Conservation (phyloP, 192 early-diverging fungal species). For the Mortierella alpina region DNA sequence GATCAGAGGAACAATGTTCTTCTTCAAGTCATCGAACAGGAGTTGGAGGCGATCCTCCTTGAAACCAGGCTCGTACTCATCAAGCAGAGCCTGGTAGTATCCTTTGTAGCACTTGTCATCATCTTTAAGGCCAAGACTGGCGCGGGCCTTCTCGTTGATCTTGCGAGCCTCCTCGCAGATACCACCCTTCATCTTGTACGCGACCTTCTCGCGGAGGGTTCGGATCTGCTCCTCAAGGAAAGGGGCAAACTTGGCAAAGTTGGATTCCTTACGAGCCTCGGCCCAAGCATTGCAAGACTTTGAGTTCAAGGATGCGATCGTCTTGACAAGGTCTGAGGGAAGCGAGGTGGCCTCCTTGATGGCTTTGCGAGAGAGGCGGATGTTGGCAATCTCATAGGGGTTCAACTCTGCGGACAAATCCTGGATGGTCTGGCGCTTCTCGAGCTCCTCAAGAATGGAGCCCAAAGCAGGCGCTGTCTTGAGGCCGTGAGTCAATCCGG, state of each 20-base stretch:
- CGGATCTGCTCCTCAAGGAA: conserved; percentile 43
- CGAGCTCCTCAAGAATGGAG: conserved; percentile 39
- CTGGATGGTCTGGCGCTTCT: conserved; percentile 13
- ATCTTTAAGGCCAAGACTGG: conserved; percentile 29
- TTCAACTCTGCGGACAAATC: conserved; percentile 40
- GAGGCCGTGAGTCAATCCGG: conserved; percentile 42
- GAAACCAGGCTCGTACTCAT: conserved; percentile 52
- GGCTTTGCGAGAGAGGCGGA: conserved; percentile 24
- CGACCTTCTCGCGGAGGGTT: conserved; percentile 36
- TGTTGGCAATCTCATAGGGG: conserved; percentile 45
- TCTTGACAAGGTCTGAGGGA: conserved; percentile 37
- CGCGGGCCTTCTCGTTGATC: conserved; percentile 53
- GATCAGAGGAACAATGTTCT: conserved; percentile 53
- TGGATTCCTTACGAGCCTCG: conserved; percentile 47
- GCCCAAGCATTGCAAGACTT: conserved; percentile 43
- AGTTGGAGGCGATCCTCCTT: conserved; percentile 45
- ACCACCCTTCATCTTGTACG: conserved; percentile 37
- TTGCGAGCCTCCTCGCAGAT: conserved; percentile 47
- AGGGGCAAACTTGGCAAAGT: conserved; percentile 53
- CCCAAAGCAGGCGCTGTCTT: conserved; percentile 40
- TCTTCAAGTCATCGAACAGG: conserved; percentile 48
- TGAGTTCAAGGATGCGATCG: conserved; percentile 23
- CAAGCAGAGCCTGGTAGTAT: conserved; percentile 52
- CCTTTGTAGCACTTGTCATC: conserved; percentile 51
- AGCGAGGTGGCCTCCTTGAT: conserved; percentile 36